Percentiles rank a stretch among this genome's conserved stretches.
phyloP scores from a whole-genome alignment of 2,329 filamentous ascomycete species.

The Penicillium verrucosum region DNA sequence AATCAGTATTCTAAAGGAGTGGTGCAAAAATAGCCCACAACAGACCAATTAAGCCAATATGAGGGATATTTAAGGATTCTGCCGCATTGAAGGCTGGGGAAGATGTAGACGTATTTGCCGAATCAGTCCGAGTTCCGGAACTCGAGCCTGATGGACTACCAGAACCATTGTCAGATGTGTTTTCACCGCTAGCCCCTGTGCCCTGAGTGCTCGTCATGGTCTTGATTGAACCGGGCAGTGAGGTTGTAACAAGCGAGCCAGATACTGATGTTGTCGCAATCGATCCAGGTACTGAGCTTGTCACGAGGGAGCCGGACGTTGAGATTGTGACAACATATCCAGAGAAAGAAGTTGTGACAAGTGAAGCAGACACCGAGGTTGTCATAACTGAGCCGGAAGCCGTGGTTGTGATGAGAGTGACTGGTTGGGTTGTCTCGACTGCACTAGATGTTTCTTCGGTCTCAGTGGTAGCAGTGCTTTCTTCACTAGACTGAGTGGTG shows the following conservation, averaged over 20 bases:
- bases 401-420: background rate
- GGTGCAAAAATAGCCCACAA: constrained; percentile 1
- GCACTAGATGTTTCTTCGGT: background rate
- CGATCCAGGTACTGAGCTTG: background rate
- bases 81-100: background rate
- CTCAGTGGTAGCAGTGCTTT: background rate
- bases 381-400: background rate
- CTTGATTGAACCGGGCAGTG: background rate
- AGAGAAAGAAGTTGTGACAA: background rate
- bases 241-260: background rate
- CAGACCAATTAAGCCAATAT: constrained; percentile 1
- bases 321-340: background rate
- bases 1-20: background rate
- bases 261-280: background rate
- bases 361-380: background rate
- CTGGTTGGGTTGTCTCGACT: background rate
- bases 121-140: background rate
- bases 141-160: background rate
- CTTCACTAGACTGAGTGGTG: background rate
- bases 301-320: background rate
- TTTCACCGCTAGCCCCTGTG: background rate
- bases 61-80: background rate
- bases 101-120: background rate
- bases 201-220: background rate
- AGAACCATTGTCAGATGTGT: background rate